phyloP scores from a whole-genome alignment of 1,284 basidiomycete species.

The Cystobasidium slooffiae region DNA sequence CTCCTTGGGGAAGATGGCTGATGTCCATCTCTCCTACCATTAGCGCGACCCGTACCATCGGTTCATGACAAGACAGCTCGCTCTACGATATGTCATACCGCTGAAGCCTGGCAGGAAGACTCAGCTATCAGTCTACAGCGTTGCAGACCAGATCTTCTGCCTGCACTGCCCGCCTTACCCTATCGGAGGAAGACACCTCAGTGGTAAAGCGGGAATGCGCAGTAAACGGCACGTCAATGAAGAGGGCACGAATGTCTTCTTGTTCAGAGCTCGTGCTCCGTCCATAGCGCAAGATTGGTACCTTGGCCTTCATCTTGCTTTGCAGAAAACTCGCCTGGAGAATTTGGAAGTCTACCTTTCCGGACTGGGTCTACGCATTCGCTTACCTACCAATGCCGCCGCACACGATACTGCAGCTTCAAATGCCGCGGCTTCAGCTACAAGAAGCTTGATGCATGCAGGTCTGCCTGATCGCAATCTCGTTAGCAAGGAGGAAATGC shows the following conservation, averaged over 20 bases:
- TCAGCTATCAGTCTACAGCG: slow-evolving; percentile 49
- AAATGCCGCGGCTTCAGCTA: slow-evolving; percentile 14
- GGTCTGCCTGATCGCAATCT: slow-evolving; percentile 28
- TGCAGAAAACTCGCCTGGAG: slow-evolving; percentile 45
- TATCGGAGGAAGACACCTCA: slow-evolving; percentile 4
- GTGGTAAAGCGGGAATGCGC: slow-evolving; percentile 25
- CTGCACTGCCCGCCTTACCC: slow-evolving; percentile 33
- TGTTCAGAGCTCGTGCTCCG: slow-evolving; percentile 46
- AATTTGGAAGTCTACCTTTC: slow-evolving; percentile 47
- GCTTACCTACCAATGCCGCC: slow-evolving; percentile 39
- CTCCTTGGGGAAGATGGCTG: too few relatives aligned
- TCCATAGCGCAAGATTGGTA: slow-evolving; percentile 49
- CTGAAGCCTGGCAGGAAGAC: slow-evolving; percentile 42
- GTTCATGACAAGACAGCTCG: slow-evolving; percentile 42
- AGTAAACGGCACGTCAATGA: slow-evolving; percentile 46
- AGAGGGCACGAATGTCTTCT: slow-evolving; percentile 50
- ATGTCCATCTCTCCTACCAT: background rate
- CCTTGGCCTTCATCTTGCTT: slow-evolving; percentile 46
- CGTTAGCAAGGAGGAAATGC: slow-evolving; percentile 40
- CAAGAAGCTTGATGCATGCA: slow-evolving; percentile 17
- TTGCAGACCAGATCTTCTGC: slow-evolving; percentile 50
- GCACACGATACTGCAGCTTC: slow-evolving; percentile 7
- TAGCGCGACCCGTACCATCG: slow-evolving; percentile 33
- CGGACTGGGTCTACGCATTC: slow-evolving; percentile 46
- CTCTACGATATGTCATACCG: slow-evolving; percentile 48